Evolutionary conservation across 2,329 filamentous ascomycete genomes (phyloP).

Genomic region (Aureobasidium pullulans): DNA sequence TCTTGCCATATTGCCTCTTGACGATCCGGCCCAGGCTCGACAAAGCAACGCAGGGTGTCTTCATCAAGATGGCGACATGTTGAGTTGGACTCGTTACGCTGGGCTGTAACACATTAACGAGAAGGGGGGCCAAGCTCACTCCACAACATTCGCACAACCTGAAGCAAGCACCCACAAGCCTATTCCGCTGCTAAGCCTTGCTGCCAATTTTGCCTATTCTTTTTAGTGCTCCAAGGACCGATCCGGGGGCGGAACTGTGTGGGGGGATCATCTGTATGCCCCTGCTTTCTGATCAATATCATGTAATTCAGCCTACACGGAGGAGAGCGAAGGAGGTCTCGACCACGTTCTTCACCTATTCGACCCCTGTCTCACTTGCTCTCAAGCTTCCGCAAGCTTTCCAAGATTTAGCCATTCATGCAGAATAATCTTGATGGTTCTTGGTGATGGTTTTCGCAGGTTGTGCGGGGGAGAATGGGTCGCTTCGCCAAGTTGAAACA

Average conservation of each 20-base stretch:
- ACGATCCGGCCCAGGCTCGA: neutral
- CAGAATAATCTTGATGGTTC: neutral
- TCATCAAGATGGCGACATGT: neutral
- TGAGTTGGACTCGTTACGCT: neutral
- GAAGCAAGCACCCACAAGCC: neutral
- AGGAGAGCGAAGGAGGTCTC: neutral
- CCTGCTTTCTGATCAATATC: neutral
- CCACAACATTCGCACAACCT: neutral
- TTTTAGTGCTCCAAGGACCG: neutral
- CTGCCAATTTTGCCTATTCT: neutral
- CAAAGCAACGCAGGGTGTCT: neutral
- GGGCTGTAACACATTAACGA: neutral
- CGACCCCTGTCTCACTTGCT: neutral
- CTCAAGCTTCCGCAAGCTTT: neutral
- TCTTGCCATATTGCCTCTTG: neutral
- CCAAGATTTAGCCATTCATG: neutral
- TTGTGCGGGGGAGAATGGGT: neutral
- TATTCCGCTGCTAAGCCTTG: neutral
- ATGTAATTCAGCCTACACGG: neutral
- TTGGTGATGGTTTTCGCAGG: neutral
- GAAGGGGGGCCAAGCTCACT: neutral
- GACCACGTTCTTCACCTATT: neutral
- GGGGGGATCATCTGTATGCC: neutral
- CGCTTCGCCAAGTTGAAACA: conserved; percentile 2
- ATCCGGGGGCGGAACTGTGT: neutral